Evolutionary conservation across 2,329 filamentous ascomycete genomes (phyloP), one percentile per base, ranked within the genome.

Genomic region (Aspergillus phoenicis): DNA sequence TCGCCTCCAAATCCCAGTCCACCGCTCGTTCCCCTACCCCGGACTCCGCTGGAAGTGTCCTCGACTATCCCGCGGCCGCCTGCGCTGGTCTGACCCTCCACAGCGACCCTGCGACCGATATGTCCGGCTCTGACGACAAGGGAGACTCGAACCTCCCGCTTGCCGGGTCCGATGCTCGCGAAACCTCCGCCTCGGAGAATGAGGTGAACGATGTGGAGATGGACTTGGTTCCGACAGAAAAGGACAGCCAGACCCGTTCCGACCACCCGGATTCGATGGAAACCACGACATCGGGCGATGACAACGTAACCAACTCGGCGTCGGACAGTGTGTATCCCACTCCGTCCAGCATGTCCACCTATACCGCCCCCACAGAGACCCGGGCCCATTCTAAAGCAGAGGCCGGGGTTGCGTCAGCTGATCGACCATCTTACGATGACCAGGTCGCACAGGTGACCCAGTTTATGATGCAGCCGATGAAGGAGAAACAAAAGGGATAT

Each of bases 381-480:
- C 70, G 65, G 4, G 66, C 71, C n/a, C 64, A 65, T n/a, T 65
- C 70, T 11, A 63, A 70, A 28, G 60, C 68, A 8, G 67, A 69
- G 28, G 62, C 66, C 8, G 61, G 67, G 2, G 62, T 62, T 10
- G 55, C 63, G 24, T 65, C 71, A 33, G 57, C 73, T 8, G 69
- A 71, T 2, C 61, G 69, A 33, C 83, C 81, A 11, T 76, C 82
- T 3, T 80, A 87, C 64, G 88, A 91, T 66, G 83, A 87, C 52
- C 94, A 97, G 75, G 87, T 97, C 61, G 85, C 84, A 60, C 86
- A 86, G 39, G 91, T 97, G 54, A 84, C 86, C 68, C 82, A 83
- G 33, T 77, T 93, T 26, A 67, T 74, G 72, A 68, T 75, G 38
- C 81, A 83, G 51, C 82, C 85, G 7, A 74, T 88, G n/a, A 77